Base-by-base conservation (phyloP, 2,329 filamentous ascomycete species). In the Ceratocystis cubensis region DNA sequence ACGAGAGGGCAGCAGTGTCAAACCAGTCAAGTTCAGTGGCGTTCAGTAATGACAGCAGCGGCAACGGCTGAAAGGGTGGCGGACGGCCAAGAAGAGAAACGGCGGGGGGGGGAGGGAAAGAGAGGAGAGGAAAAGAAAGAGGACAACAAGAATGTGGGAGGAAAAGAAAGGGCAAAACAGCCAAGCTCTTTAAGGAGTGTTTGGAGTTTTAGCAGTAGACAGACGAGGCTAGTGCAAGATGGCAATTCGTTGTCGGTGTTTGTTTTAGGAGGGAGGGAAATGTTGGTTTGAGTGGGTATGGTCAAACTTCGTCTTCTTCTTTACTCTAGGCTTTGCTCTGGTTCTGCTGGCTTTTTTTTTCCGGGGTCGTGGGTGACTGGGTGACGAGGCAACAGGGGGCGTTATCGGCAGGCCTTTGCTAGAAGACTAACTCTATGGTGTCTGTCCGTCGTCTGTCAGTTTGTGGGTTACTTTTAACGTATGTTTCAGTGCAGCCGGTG, bases 341-440 rank as follows among this genome's bases (percentile, higher is more conserved):
- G 61, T 45, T 48, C 41, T 59, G 53, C 28, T 59, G 53, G 53
- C 53, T 59, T 50, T 50, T 50, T 46, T 46, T 46, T 63, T 41
- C 44, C 22, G 41, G 61, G 61, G 61, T 50, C 41, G 30, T 63
- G 37, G 57, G 10, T 33, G 30, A 13, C 13, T 61, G 33, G 61
- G 25, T 63, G 44, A 63, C 61, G 46, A 63, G 61, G 61, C 61
- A 48, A 48, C 61, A 48, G 61, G 46, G 61, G 61, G 61, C 41
- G 61, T 20, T 63, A 50, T 63, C 61, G 44, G 61, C 61, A 63
- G 33, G 41, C 61, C 41, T 48, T 30, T 33, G 20, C n/a, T 59
- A 17, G 25, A 59, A 10, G 53, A 30, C 53, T 33, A 59, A n/a
- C 22, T n/a, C 53, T 57, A 30, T 15, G 46, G 17, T 50, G 8